phyloP scores from a whole-genome alignment of 441 rosid genomes.

The Brassica hybrid region DNA sequence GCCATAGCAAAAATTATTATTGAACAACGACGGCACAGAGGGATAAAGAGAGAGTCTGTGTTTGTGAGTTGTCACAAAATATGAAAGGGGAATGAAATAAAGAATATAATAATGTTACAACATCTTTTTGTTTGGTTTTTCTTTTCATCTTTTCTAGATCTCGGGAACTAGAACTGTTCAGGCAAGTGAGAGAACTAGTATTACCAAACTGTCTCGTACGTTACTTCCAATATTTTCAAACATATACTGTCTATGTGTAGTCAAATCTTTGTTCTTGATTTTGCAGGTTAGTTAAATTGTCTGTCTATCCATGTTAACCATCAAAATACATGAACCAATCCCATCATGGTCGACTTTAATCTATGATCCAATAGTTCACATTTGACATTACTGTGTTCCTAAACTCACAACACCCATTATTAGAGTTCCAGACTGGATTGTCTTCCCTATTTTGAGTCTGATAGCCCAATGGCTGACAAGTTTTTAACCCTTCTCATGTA shows the following conservation, averaged over 20 bases:
- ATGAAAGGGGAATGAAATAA: conserved; percentile 30
- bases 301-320: background rate
- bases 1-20: background rate
- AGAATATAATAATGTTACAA: conserved; percentile 19
- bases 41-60: conserved; percentile 18
- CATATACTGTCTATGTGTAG: conserved; percentile 10
- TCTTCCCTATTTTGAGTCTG: too few species aligned
- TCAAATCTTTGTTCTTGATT: conserved; percentile 8
- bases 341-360: conserved; percentile 7
- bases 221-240: background rate
- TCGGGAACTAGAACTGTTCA: conserved; percentile 34
- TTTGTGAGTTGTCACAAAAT: conserved; percentile 38
- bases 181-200: conserved; percentile 29
- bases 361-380: conserved; percentile 25
- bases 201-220: conserved; percentile 32
- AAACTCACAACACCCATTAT: background rate
- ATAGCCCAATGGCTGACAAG: too few species aligned
- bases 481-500: too few species aligned
- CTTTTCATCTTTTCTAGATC: conserved; percentile 32
- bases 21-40: conserved; percentile 2
- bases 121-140: conserved; percentile 7
- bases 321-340: background rate
- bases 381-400: conserved; percentile 16
- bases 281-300: background rate
- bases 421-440: too few species aligned